Percentiles rank a stretch among this genome's conserved stretches.
Evolutionary conservation across 2,329 filamentous ascomycete species (phyloP).

Genomic region (Stachybotrys echinatus): DNA sequence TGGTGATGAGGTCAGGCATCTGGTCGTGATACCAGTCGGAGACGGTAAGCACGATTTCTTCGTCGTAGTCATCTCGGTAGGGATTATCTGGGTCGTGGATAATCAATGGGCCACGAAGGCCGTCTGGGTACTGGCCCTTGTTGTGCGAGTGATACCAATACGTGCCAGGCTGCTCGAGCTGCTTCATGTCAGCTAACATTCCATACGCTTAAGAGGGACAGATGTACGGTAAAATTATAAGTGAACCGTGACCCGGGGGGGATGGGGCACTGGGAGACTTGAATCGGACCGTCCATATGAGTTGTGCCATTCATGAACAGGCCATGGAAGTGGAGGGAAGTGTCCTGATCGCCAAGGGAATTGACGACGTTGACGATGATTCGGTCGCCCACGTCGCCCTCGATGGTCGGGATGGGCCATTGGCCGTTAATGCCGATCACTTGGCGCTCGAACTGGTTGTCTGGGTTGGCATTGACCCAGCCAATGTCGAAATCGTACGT

Average conservation of each 20-base stretch:
- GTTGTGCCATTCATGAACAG: slow-evolving; percentile 62
- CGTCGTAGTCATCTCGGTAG: slow-evolving; percentile 51
- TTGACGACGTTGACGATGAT: slow-evolving; percentile 56
- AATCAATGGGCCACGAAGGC: slow-evolving; percentile 58
- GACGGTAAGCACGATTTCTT: slow-evolving; percentile 62
- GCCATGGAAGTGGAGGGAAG: slow-evolving; percentile 66
- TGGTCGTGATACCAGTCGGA: slow-evolving; percentile 68
- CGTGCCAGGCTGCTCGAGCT: slow-evolving; percentile 62
- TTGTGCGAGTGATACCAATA: slow-evolving; percentile 78
- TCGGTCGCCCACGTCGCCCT: slow-evolving; percentile 57
- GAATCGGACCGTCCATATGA: slow-evolving; percentile 65
- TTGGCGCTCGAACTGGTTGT: slow-evolving; percentile 59
- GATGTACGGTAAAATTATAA: slow-evolving; percentile 62
- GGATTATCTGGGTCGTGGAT: slow-evolving; percentile 57
- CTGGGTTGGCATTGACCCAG: slow-evolving; percentile 69
- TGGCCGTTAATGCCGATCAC: slow-evolving; percentile 71
- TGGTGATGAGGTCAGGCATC: slow-evolving; percentile 42
- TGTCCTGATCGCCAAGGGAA: slow-evolving; percentile 55
- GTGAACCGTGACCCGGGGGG: slow-evolving; percentile 58
- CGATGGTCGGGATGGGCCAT: slow-evolving; percentile 68
- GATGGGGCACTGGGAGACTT: slow-evolving; percentile 64
- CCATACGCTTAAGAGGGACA: slow-evolving; percentile 2
- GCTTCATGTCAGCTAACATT: neutral
- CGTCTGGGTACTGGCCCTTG: slow-evolving; percentile 65
- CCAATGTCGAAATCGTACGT: slow-evolving; percentile 63